Evolutionary conservation across 768 basidiomycete species (phyloP), one percentile per base, ranked within the genome.

Genomic region (Suillus decipiens): DNA sequence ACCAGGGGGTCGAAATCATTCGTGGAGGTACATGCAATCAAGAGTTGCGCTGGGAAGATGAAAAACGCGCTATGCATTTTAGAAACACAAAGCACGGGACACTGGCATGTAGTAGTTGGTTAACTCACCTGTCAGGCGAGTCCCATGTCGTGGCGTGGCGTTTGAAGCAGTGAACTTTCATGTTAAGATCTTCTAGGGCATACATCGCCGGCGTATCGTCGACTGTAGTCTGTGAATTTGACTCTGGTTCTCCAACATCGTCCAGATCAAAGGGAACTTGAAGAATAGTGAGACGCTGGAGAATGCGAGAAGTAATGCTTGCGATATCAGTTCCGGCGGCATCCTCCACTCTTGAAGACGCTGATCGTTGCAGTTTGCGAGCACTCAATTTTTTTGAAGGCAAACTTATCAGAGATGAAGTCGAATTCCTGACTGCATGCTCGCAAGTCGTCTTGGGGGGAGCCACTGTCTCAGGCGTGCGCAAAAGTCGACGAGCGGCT

Each of bases 91-190:
- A 56, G 55, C 37, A 39, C 10, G 10, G 8, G 28, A 28, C 24
- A 22, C 6, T 19, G 9, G 19, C 8, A 31, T n/a, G n/a, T 1
- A 41, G 17, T 50, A 9, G 48, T 2, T 14, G 2, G 28, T 45
- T 14, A 1, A 74, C 72, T 47, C 33, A 74, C 73, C 45, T 54
- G 34, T 14, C 37, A 3, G 62, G 59, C 19, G 63, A 66, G 12
- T 74, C 74, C 74, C 72, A 74, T 62, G 72, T 63, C 5, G 70
- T 73, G 41, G 68, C 31, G 11, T 73, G 57, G 2, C 43, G 54
- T 42, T 67, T 60, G 14, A 55, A 60, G 4, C 66, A 41, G 3
- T 50, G 47, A 22, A 70, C 66, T 12, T 45, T 6, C 3, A 74
- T 59, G 19, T 51, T 60, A 5, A 75, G 33, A 14, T 70, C 67